These are phyloP conservation scores for Leucosporidium yakuticum DNA, from an alignment of 768 basidiomycete species.

Conservation along the genomic window DNA sequence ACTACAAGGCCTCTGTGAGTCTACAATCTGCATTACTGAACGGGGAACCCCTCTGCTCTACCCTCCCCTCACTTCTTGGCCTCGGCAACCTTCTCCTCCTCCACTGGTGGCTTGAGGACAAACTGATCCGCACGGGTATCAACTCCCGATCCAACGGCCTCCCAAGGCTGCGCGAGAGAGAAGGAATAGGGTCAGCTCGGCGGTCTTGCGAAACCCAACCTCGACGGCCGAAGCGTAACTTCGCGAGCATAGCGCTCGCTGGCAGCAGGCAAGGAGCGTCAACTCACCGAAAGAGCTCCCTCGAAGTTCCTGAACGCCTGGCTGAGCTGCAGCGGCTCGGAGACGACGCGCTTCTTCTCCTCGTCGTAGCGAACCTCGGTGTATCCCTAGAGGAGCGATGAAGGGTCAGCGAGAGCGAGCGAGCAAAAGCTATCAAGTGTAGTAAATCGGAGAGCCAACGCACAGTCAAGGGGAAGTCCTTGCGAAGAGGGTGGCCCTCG, in stretches of 20 bases:
- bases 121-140: constrained; percentile 4
- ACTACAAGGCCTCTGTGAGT: no score
- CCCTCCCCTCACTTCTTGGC: constrained; percentile 1
- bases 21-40: no score
- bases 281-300: constrained; percentile 41
- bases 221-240: no score
- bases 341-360: constrained; percentile 40
- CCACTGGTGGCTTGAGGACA: constrained; percentile 10
- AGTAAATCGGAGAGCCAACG: constrained; percentile 43
- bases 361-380: constrained; percentile 97
- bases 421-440: no score
- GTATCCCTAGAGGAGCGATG: constrained; percentile 65
- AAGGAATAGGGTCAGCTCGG: no score
- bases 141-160: constrained; percentile 8
- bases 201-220: no score
- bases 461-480: constrained; percentile 96
- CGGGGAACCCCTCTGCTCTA: no score
- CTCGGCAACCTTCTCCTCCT: neutral
- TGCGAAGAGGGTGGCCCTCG: constrained; percentile 83
- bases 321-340: constrained; percentile 88
- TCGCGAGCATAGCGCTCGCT: neutral
- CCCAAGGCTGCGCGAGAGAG: constrained; percentile 2
- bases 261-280: neutral
- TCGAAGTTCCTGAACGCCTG: constrained; percentile 99
- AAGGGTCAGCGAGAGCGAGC: neutral